phyloP scores from a whole-genome alignment of 805 yeast species.

The Yarrowia deformans region DNA sequence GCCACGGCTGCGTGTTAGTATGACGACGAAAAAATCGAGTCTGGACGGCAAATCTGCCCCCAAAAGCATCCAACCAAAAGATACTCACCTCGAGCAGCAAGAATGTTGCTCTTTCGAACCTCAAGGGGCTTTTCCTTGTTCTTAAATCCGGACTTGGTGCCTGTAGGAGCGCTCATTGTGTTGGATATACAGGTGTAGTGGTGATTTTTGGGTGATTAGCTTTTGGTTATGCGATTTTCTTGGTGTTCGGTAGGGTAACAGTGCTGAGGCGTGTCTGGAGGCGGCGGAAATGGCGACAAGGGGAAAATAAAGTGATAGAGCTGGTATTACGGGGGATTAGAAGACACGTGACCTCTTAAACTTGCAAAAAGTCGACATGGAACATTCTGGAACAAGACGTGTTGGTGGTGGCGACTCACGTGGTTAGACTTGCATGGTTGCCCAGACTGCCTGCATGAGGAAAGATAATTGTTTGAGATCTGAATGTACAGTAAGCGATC shows the following conservation, averaged over 20 bases:
- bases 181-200: conserved; percentile 41
- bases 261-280: not conserved
- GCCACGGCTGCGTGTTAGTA: conserved; percentile 67
- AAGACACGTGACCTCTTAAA: not conserved
- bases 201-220: conserved; percentile 51
- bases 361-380: not conserved
- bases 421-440: conserved; percentile 18
- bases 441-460: conserved; percentile 18
- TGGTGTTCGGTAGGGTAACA: conserved; percentile 36
- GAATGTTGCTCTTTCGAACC: conserved; percentile 84
- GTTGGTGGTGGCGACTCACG: conserved; percentile 10
- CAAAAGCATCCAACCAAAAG: not conserved
- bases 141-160: conserved; percentile 58
- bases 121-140: conserved; percentile 96
- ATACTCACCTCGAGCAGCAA: conserved; percentile 73
- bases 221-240: conserved; percentile 38
- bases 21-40: not conserved
- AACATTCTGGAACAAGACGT: conserved; percentile 25
- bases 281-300: not conserved
- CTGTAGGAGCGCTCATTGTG: conserved; percentile 39
- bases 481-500: not conserved
- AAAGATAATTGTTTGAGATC: not conserved
- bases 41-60: not conserved
- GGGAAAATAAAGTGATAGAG: not conserved
- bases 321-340: not conserved